Evolutionary conservation across 140 eudicot genomes (phyloP).

Genomic region (Anethum foeniculum): DNA sequence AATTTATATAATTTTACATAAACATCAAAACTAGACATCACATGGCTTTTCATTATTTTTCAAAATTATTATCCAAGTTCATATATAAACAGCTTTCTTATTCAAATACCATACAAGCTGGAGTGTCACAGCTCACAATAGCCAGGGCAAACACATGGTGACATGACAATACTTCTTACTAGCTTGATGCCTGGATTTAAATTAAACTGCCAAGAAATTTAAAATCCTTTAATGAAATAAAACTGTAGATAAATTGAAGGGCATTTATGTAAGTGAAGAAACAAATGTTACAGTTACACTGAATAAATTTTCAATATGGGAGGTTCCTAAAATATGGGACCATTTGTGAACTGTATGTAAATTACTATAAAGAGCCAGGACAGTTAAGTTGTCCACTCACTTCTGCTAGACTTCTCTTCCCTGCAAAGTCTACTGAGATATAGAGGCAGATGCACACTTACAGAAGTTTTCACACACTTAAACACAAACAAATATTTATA

Average conservation of each 20-base stretch:
- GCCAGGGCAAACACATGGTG: neutral
- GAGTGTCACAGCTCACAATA: neutral
- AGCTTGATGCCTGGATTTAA: neutral
- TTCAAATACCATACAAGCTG: neutral
- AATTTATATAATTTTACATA: neutral
- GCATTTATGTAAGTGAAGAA: slow-evolving; percentile 9
- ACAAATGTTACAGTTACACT: slow-evolving; percentile 14
- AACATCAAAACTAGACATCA: neutral
- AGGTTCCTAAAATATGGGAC: slow-evolving; percentile 26
- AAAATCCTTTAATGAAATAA: neutral
- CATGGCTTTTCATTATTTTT: neutral
- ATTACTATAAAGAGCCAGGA: slow-evolving; percentile 22
- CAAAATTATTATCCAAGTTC: neutral
- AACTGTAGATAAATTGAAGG: neutral
- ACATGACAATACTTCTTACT: neutral
- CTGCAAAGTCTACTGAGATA: slow-evolving; percentile 63
- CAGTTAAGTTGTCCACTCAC: slow-evolving; percentile 59
- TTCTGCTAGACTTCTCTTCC: slow-evolving; percentile 69
- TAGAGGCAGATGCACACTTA: neutral
- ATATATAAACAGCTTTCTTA: neutral
- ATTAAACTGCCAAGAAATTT: neutral
- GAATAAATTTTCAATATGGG: neutral
- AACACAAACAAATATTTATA: neutral
- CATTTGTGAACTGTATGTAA: slow-evolving; percentile 18
- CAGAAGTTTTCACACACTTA: neutral